Evolutionary conservation across 371 early-diverging fungal genomes (phyloP), one percentile per base, ranked within the genome.

Genomic region (Lichtheimia ramosa): DNA sequence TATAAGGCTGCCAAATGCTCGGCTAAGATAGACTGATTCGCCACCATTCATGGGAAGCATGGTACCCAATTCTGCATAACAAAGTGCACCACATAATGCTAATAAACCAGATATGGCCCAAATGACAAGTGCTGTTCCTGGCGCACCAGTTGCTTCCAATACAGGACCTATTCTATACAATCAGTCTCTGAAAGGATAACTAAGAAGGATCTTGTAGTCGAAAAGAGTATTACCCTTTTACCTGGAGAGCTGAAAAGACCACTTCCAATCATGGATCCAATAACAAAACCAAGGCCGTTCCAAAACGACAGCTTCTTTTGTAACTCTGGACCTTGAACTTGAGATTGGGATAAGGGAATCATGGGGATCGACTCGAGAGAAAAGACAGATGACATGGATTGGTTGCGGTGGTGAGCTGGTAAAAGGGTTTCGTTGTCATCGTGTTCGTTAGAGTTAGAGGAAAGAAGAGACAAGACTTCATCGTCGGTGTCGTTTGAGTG

Each of bases 41-140:
- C 96, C 95, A 23, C 86, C 86, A 58, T 95, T 95, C 66, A 90
- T 89, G 2, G 95, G 94, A 51, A 94, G 81, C 82, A 92, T 88
- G 27, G 94, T 81, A 1, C 96, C 97, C 39, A 96, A 71, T 71
- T 96, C 97, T 12, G 85, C 86, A 68, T 90, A 92, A 54, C 88
- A 89, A 23, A 88, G 76, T 0, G 91, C 89, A 50, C 95, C 94
- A 6, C 85, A 83, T 48, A 90, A 76, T 4, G 92, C 89, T 51
- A 93, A 63, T 48, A 93, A 56, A 5, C 88, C 93, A 16, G 92
- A 89, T 16, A 89, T 66, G 28, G 85, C 73, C 94, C 94, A 94
- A 10, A 94, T 75, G 27, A 93, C 66, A 14, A 94, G 69, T 21
- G 92, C 86, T 62, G 88, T 89, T 5, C 91, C 89, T 13, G 89